Conservation (phyloP, 164 flowering plant genomes). For the Umbilicus rupestris region DNA sequence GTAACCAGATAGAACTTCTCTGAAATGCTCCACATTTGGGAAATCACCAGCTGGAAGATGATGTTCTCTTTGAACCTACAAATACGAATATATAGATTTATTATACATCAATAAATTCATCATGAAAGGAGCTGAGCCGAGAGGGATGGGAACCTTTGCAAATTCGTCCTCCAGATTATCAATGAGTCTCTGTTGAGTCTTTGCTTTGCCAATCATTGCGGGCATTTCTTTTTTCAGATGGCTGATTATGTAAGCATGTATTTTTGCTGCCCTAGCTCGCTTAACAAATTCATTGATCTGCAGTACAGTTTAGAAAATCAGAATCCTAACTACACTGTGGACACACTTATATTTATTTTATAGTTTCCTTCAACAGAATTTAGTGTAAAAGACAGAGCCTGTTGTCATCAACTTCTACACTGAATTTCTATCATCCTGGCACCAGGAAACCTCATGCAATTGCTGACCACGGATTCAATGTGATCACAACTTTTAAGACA, state of each 20-base stretch:
- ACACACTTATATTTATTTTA: no score
- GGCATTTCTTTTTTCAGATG: constrained; percentile 98
- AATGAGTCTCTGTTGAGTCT: constrained; percentile 69
- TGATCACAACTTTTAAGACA: neutral
- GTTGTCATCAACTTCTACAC: neutral
- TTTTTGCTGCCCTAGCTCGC: constrained; percentile 97
- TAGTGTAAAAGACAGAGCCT: neutral
- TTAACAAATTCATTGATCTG: constrained; percentile 97
- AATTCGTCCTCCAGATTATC: constrained; percentile 82
- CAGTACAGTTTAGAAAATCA: neutral
- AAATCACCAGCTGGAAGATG: constrained; percentile 85
- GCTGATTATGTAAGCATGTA: constrained; percentile 88
- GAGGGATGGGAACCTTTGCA: constrained; percentile 47
- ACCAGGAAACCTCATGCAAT: neutral
- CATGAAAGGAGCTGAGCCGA: constrained; percentile 9
- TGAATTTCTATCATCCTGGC: neutral
- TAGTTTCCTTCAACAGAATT: no score
- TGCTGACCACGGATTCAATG: neutral
- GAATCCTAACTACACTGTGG: neutral
- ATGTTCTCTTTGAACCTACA: constrained; percentile 70
- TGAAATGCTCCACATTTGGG: constrained; percentile 77
- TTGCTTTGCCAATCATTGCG: constrained; percentile 85
- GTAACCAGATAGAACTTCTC: constrained; percentile 66
- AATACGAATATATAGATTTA: neutral
- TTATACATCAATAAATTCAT: neutral